Conservation (phyloP, 148 eudicot genomes). For the Hydrangea macrophylla region DNA sequence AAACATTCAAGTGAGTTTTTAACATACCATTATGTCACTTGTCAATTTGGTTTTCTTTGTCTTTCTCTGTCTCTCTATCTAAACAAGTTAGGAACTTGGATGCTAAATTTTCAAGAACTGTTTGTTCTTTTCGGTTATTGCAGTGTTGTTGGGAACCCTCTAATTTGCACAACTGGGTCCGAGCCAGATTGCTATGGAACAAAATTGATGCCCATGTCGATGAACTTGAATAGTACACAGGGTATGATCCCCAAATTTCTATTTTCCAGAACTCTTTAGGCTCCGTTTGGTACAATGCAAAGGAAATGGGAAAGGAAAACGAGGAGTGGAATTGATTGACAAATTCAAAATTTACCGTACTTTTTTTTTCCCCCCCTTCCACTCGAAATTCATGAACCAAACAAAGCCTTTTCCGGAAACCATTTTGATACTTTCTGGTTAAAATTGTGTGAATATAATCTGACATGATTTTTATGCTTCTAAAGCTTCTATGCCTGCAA, state of each 20-base stretch:
- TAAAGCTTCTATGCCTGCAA: slow-evolving; percentile 33
- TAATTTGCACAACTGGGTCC: slow-evolving; percentile 46
- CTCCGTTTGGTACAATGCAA: too few relatives aligned
- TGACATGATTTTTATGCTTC: not conserved
- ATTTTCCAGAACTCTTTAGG: not conserved
- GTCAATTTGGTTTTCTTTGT: not conserved
- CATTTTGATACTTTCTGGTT: not conserved
- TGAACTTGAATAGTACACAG: slow-evolving; percentile 46
- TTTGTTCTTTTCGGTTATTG: slow-evolving; percentile 10
- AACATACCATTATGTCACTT: not conserved
- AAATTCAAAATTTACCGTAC: too few relatives aligned
- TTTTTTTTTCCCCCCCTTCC: not conserved
- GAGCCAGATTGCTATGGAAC: slow-evolving; percentile 50
- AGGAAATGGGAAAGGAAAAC: too few relatives aligned
- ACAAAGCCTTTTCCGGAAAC: not conserved
- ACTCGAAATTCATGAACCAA: too few relatives aligned
- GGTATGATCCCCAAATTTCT: slow-evolving; percentile 23
- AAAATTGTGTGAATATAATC: not conserved
- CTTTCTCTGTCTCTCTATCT: not conserved
- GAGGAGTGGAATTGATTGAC: too few relatives aligned
- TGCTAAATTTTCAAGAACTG: not conserved
- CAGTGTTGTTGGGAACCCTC: slow-evolving; percentile 63
- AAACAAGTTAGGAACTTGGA: not conserved
- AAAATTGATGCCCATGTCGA: slow-evolving; percentile 58
- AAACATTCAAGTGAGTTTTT: slow-evolving; percentile 49